Evolutionary conservation across 2,329 filamentous ascomycete species (phyloP).

Genomic region (Fusarium newnesense): DNA sequence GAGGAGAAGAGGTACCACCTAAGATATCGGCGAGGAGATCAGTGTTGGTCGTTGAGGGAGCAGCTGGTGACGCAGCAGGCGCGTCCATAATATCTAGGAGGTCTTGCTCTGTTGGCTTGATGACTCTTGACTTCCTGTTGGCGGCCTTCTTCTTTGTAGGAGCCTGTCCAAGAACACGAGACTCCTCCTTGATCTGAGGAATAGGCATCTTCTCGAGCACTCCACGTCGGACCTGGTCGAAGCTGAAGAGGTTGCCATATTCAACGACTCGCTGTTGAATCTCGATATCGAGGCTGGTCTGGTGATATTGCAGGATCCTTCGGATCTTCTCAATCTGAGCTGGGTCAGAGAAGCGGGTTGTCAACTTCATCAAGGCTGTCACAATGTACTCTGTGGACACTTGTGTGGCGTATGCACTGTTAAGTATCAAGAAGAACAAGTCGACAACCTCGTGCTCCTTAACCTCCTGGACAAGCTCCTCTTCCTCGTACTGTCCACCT

Average conservation of each 20-base stretch:
- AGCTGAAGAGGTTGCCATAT: slow-evolving; percentile 92
- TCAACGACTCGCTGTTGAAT: slow-evolving; percentile 96
- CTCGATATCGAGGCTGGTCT: slow-evolving; percentile 91
- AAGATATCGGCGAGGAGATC: slow-evolving; percentile 94
- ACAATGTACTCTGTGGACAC: slow-evolving; percentile 95
- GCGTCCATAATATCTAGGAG: slow-evolving; percentile 91
- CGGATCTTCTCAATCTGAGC: slow-evolving; percentile 89
- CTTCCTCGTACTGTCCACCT: slow-evolving; percentile 92
- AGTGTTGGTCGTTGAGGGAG: slow-evolving; percentile 74
- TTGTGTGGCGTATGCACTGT: slow-evolving; percentile 93
- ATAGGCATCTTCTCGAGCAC: slow-evolving; percentile 98
- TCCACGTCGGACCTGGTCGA: slow-evolving; percentile 86
- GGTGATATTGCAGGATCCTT: slow-evolving; percentile 78
- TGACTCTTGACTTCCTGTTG: slow-evolving; percentile 79
- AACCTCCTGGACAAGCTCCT: slow-evolving; percentile 83
- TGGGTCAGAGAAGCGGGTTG: slow-evolving; percentile 83
- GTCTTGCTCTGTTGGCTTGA: slow-evolving; percentile 90
- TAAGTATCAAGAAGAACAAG: slow-evolving; percentile 89
- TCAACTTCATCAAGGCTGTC: slow-evolving; percentile 94
- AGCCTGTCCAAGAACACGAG: slow-evolving; percentile 86
- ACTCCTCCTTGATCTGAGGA: slow-evolving; percentile 95
- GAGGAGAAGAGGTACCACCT: slow-evolving; percentile 71
- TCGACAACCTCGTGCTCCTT: slow-evolving; percentile 92
- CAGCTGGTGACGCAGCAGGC: slow-evolving; percentile 64
- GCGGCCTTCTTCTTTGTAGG: slow-evolving; percentile 74